phyloP scores from a whole-genome alignment of 306 rosid genomes.

The Psophocarpus tetragonolobus region DNA sequence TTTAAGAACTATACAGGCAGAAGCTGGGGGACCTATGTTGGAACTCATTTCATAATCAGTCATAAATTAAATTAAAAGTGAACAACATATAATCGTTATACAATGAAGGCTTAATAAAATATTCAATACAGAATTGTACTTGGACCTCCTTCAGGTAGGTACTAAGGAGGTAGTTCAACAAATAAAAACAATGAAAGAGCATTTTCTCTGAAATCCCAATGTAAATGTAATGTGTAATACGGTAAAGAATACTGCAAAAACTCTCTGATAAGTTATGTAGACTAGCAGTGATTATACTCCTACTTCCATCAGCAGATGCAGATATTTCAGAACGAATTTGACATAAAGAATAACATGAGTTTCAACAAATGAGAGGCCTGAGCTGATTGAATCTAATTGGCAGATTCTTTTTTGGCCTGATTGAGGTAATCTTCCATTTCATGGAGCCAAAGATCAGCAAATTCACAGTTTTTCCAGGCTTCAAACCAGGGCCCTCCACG shows the following conservation, averaged over 20 bases:
- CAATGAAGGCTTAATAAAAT: conserved; percentile 17
- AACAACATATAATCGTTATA: neutral
- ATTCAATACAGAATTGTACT: conserved; percentile 12
- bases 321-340: conserved; percentile 32
- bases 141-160: conserved; percentile 4
- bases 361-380: conserved; percentile 3
- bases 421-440: conserved; percentile 56
- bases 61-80: neutral
- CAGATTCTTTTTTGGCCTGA: conserved; percentile 40
- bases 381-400: conserved; percentile 27
- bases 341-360: conserved; percentile 34
- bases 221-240: neutral
- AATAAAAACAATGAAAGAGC: conserved; percentile 38
- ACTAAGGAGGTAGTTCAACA: conserved; percentile 27
- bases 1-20: neutral
- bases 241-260: conserved; percentile 22
- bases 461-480: conserved; percentile 75
- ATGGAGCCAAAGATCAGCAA: conserved; percentile 69
- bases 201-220: conserved; percentile 38
- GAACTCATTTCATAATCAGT: neutral
- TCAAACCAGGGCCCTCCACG: conserved; percentile 86
- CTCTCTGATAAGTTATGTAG: neutral
- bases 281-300: conserved; percentile 27
- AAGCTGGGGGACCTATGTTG: neutral
- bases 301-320: conserved; percentile 23